Conservation (phyloP, 2,329 filamentous ascomycete genomes). For the Seiridium cupressi region DNA sequence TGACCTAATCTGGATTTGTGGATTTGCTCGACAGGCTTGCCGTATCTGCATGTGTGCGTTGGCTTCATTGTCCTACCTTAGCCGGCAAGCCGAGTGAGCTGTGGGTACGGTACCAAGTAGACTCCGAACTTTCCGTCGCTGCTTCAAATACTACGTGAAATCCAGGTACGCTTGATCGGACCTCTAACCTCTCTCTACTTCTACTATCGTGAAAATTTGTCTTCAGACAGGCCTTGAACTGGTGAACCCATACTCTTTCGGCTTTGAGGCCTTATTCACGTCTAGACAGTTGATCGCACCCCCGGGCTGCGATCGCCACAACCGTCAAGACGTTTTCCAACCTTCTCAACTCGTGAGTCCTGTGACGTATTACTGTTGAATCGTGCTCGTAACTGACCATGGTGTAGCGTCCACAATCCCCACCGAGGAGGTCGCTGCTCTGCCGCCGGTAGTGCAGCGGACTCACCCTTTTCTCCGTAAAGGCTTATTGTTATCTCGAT, state of each 20-base stretch:
- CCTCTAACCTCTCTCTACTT: background rate
- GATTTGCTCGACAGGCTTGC: background rate
- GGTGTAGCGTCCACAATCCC: slow-evolving; percentile 80
- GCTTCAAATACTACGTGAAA: background rate
- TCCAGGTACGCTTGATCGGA: background rate
- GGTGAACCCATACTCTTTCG: background rate
- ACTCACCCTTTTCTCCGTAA: slow-evolving; percentile 60
- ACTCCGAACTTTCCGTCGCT: background rate
- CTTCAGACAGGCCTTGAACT: no score
- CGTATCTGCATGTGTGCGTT: background rate
- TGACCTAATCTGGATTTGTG: background rate
- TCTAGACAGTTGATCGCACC: slow-evolving; percentile 50
- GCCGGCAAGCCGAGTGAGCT: background rate
- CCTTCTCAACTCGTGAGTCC: slow-evolving; percentile 87
- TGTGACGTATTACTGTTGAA: background rate
- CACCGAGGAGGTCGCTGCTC: slow-evolving; percentile 96
- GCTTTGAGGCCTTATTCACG: slow-evolving; percentile 3
- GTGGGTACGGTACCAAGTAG: background rate
- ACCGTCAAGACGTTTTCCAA: slow-evolving; percentile 97
- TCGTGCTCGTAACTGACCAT: slow-evolving; percentile 12
- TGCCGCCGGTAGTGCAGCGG: slow-evolving; percentile 75
- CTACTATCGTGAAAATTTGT: background rate
- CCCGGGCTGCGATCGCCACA: slow-evolving; percentile 56
- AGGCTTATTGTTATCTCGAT: slow-evolving; percentile 27
- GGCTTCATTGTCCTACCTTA: background rate